Evolutionary conservation across 1,139 yeast species (phyloP), one percentile per base, ranked within the genome.

Genomic region (Schwanniomyces etchellsii): DNA sequence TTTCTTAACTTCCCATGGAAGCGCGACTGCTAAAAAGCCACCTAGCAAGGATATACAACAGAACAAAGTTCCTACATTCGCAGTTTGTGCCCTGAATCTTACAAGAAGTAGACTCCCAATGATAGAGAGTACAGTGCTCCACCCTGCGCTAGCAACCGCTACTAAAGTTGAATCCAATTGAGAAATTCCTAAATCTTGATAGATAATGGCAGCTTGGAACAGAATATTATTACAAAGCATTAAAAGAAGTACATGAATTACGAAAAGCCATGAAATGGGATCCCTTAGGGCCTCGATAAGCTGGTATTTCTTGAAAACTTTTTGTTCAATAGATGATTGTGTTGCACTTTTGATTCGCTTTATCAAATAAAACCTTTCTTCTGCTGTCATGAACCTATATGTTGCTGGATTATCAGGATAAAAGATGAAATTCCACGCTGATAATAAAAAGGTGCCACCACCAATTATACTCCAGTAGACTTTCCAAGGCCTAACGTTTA

Each of bases 121-220:
- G 16, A 58, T 27, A 14, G 60, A 47, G 48, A 62, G 57, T 3
- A 53, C 37, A 4, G 55, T 51, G 1, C 68, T 59, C 35, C 58
- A 70, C 0, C 74, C 70, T 28, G 72, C 68, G 25, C 69, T 59
- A 1, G 75, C 77, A 29, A 71, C 75, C 4, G 77, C 63, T 4
- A 74, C 74, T 21, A 74, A 48, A 1, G 76, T 70, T 1, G 78
- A 70, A 50, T 3, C 52, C 63, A 29, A 36, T 24, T n/a, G 39
- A 11, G 16, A 11, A 10, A 33, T 17, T n/a, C n/a, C n/a, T 16
- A 72, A 73, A 46, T 67, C 54, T 26, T 55, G 57, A 35, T 60
- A 70, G 28, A 70, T 48, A 28, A 69, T 43, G 30, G 62, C 66
- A 37, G 68, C 68, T 40, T 67, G 74, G 38, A 66, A 70, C 4